Percentiles rank a stretch among this genome's conserved stretches.
These are phyloP conservation scores for Boletus rubescentipes DNA, from an alignment of 768 basidiomycete genomes.

Conservation along the genomic window DNA sequence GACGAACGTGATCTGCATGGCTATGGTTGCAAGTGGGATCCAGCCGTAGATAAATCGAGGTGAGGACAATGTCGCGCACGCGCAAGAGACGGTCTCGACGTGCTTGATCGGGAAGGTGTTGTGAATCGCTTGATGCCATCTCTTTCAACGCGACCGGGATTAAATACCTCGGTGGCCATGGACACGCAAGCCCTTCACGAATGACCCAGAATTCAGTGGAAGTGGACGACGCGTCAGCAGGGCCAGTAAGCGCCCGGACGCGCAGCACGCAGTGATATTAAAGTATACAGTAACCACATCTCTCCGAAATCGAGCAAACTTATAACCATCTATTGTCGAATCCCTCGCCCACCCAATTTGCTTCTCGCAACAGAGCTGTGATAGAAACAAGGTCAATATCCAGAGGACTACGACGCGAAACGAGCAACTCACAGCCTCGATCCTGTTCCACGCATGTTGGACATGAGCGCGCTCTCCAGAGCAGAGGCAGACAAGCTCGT, in stretches of 20 bases:
- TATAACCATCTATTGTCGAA: slow-evolving; percentile 24
- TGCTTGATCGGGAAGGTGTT: slow-evolving; percentile 29
- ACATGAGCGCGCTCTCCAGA: slow-evolving; percentile 76
- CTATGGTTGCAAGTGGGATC: slow-evolving; percentile 3
- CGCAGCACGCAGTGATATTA: slow-evolving; percentile 7
- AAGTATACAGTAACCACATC: slow-evolving; percentile 1
- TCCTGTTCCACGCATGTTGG: slow-evolving; percentile 64
- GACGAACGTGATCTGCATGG: slow-evolving; percentile 73
- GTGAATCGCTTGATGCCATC: neutral
- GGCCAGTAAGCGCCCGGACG: slow-evolving; percentile 6
- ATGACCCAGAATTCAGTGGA: slow-evolving; percentile 24
- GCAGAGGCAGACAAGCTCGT: slow-evolving; percentile 77
- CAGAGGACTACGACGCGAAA: neutral
- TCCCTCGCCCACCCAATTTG: slow-evolving; percentile 26
- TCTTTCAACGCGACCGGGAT: neutral
- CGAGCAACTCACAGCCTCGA: slow-evolving; percentile 63
- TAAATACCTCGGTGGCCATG: slow-evolving; percentile 13
- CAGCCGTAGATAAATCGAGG: slow-evolving; percentile 5
- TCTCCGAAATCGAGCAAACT: neutral
- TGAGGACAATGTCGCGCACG: neutral
- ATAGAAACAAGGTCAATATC: neutral
- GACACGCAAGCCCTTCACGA: slow-evolving; percentile 22
- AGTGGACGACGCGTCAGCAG: slow-evolving; percentile 17
- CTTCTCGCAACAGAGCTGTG: slow-evolving; percentile 38
- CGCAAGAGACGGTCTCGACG: slow-evolving; percentile 2